Percentiles rank a stretch among this genome's conserved stretches.
phyloP scores from a whole-genome alignment of 2,329 filamentous ascomycete genomes.

The Xylaria digitata region DNA sequence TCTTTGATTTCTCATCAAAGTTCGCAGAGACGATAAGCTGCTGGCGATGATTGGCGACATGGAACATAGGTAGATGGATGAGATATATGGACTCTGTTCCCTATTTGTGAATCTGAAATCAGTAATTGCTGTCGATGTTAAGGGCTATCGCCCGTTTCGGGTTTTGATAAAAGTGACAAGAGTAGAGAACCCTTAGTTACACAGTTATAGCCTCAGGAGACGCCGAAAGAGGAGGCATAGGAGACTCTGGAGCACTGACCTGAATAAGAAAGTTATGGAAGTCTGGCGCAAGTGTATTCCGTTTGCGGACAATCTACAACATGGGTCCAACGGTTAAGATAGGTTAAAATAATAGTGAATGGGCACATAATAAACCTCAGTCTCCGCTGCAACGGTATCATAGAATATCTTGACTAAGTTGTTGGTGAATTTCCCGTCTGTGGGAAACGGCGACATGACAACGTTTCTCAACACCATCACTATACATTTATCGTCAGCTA shows the following conservation, averaged over 20 bases:
- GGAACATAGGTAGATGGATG: slow-evolving; percentile 54
- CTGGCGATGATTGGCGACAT: slow-evolving; percentile 54
- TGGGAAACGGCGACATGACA: slow-evolving; percentile 60
- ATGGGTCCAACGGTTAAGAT: neutral
- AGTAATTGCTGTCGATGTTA: neutral
- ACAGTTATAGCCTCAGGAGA: neutral
- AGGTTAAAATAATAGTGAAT: neutral
- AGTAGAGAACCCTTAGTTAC: neutral
- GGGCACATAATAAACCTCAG: slow-evolving; percentile 30
- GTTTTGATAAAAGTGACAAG: too few species aligned
- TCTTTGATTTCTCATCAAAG: slow-evolving; percentile 40
- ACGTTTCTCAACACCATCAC: slow-evolving; percentile 61
- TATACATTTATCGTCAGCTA: neutral
- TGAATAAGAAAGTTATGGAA: slow-evolving; percentile 55
- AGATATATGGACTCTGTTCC: slow-evolving; percentile 51
- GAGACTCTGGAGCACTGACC: neutral
- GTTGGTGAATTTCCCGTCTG: slow-evolving; percentile 54
- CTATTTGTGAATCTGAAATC: neutral
- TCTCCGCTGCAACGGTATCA: slow-evolving; percentile 48
- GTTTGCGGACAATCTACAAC: slow-evolving; percentile 47
- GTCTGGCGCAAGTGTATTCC: slow-evolving; percentile 52
- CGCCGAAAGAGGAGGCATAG: neutral
- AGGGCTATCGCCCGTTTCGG: neutral
- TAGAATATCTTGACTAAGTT: slow-evolving; percentile 52
- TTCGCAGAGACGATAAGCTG: slow-evolving; percentile 53